Percentiles rank a stretch among this genome's conserved stretches.
Conservation (phyloP, 2,329 filamentous ascomycete species). For the Incumbomyces lentus region DNA sequence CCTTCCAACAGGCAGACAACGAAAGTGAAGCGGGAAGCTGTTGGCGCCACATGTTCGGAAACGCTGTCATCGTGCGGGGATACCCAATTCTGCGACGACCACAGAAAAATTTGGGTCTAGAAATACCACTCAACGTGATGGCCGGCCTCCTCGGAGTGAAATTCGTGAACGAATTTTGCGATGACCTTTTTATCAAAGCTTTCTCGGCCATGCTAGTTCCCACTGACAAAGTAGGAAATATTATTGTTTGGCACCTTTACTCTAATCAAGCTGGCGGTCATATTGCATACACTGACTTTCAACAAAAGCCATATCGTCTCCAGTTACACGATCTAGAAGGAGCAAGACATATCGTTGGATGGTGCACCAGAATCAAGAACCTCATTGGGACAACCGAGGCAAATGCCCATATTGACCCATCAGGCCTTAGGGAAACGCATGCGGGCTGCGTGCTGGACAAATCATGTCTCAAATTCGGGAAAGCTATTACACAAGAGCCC, state of each 20-base stretch:
- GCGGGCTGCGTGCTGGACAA: slow-evolving; percentile 5
- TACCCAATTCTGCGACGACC: slow-evolving; percentile 23
- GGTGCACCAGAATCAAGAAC: slow-evolving; percentile 18
- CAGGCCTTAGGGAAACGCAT: background rate
- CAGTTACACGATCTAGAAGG: slow-evolving; percentile 8
- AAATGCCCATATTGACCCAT: background rate
- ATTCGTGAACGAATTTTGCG: slow-evolving; percentile 20
- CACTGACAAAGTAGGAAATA: slow-evolving; percentile 12
- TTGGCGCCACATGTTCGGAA: slow-evolving; percentile 25
- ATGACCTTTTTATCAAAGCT: slow-evolving; percentile 25
- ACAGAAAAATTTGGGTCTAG: slow-evolving; percentile 21
- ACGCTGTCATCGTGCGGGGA: slow-evolving; percentile 23
- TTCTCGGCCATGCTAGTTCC: slow-evolving; percentile 27
- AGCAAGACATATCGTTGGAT: slow-evolving; percentile 27
- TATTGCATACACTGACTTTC: slow-evolving; percentile 21
- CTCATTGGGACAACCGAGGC: background rate
- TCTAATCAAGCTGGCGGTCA: slow-evolving; percentile 17
- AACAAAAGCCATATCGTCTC: slow-evolving; percentile 7
- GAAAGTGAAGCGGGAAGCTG: slow-evolving; percentile 18
- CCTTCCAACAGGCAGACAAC: background rate
- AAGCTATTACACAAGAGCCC: background rate
- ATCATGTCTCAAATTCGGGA: background rate
- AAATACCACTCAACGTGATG: slow-evolving; percentile 26
- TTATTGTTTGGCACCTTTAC: slow-evolving; percentile 27
- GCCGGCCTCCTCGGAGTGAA: slow-evolving; percentile 14